Evolutionary conservation across 192 early-diverging fungal species (phyloP), one percentile per base, ranked within the genome.

Genomic region (Gryganskiella cystojenkinii): DNA sequence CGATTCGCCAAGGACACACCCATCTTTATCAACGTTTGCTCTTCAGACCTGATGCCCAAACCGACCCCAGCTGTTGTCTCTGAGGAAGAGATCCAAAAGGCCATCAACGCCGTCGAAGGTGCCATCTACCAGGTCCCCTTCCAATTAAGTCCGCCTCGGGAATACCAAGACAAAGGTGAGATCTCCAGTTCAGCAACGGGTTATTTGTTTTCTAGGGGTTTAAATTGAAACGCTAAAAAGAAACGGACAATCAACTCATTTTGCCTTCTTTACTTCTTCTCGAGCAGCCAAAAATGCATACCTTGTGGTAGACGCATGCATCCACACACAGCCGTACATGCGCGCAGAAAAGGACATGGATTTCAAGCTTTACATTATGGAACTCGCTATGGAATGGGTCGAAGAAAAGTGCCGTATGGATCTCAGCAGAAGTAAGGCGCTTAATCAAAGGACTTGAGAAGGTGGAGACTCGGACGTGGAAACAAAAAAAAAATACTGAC

Each of bases 1-100:
- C 51, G 67, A 14, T 87, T 79, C 56, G 67, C 80, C 56, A 57
- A 51, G 60, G 81, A 60, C 33, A 84, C 81, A 2, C 55, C 75
- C 45, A 75, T 92, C 1, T 92, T 88, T 64, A 85, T 92, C 55
- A 92, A 92, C 57, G 53, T 92, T n/a, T 92, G 90, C 53, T 80
- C 88, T 43, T 84, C 85, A 6, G 63, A 67, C 28, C 43, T 80
- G 46, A 69, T 92, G 27, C 90, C 91, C 0, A 69, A 83, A 42
- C 91, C 91, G 4, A 59, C 70, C 3, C 34, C 73, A n/a, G 80
- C 85, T 1, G 66, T 40, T 40, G 37, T 40, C 7, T 40, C 81
- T 6, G 87, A 93, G 67, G 73, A 81, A 10, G 92, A 94, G 59
- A 91, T 94, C 40, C 83, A 81, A 35, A 80, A 68, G 50, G 89